Evolutionary conservation across 1,139 yeast species (phyloP), one percentile per base, ranked within the genome.

Genomic region (Blastobotrys proliferans): DNA sequence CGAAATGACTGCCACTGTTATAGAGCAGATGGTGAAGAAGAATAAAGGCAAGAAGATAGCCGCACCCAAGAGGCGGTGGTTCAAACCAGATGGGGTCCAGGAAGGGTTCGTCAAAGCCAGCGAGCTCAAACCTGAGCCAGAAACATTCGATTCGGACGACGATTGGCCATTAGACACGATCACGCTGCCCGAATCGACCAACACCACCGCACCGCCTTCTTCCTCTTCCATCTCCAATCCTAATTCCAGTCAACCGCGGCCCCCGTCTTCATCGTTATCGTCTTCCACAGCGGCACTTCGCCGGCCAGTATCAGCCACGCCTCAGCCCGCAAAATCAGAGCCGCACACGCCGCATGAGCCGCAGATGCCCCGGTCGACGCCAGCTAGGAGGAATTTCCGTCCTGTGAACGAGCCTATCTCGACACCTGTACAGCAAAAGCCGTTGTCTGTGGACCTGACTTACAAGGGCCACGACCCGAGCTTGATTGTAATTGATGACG

Each of bases 11-110:
- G 38, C 38, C 14, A n/a, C 27, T 26, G 21, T 33, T 8, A 35
- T 40, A 3, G 44, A 35, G 20, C 21, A 40, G n/a, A 21, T 27
- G 32, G 35, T 30, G 21, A 13, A 21, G 6, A 19, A 14, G 3
- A 30, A 36, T 10, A 45, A 41, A 30, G 26, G 44, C 37, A 43
- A n/a, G 33, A 43, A n/a, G 37, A 20, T 14, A 29, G 45, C 35
- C 19, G 42, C 29, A 22, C 31, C 8, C 38, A 41, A 60, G 38
- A 74, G 74, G 50, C 62, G 64, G 43, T 85, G 85, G 53, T 78
- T 79, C 60, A 80, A 85, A 86, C 95, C 95, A 0, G 90, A 83
- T 51, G 73, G 80, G 57, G 95, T 79, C 3, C 76, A 73, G 26
- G 74, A 82, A 0, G 94, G 94, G 1, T 85, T 87, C 53, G 68